Evolutionary conservation across 2,329 filamentous ascomycete genomes (phyloP).

Genomic region (Aspergillus tanneri): DNA sequence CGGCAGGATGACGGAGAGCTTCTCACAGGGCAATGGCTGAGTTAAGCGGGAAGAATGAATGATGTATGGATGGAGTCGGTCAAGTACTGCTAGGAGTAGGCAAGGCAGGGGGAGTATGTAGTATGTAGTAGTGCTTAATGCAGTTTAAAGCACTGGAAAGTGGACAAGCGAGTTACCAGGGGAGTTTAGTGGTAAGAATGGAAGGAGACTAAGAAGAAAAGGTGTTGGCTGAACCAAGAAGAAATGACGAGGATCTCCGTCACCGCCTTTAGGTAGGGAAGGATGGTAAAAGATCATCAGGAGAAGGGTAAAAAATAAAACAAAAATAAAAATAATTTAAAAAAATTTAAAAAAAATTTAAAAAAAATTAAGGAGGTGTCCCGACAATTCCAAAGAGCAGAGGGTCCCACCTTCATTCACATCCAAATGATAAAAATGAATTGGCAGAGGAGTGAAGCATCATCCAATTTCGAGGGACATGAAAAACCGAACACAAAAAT

Average conservation of each 20-base stretch:
- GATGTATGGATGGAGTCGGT: slow-evolving; percentile 1
- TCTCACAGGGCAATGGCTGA: slow-evolving; percentile 13
- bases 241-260: slow-evolving; percentile 25
- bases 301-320: not conserved
- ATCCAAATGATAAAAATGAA: no score
- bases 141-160: slow-evolving; percentile 8
- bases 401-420: slow-evolving; percentile 1
- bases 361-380: not conserved
- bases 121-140: not conserved
- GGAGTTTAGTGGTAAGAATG: slow-evolving; percentile 10
- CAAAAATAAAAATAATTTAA: not conserved
- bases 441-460: no score
- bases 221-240: slow-evolving; percentile 3
- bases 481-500: no score
- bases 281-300: not conserved
- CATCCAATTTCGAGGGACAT: no score
- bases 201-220: slow-evolving; percentile 11
- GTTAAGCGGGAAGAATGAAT: slow-evolving; percentile 11
- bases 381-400: not conserved
- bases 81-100: not conserved
- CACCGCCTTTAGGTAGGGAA: slow-evolving; percentile 20
- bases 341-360: not conserved
- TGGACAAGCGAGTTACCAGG: slow-evolving; percentile 6
- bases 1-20: slow-evolving; percentile 8
- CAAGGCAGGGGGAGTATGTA: not conserved